phyloP scores from a whole-genome alignment of 495 filamentous ascomycete genomes.

The Podospora conica region DNA sequence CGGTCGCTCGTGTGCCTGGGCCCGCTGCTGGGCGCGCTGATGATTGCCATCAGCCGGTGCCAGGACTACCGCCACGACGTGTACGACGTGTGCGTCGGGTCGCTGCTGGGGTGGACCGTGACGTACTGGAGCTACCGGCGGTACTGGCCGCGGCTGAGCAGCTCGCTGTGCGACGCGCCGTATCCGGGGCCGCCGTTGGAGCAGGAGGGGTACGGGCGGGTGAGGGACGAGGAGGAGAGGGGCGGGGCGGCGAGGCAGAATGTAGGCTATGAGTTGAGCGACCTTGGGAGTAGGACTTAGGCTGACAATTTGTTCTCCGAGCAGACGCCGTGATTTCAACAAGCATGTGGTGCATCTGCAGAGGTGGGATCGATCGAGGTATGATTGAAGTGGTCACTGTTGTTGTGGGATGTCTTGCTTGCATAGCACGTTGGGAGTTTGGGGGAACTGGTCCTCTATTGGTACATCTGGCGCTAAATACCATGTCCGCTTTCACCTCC shows the following conservation, averaged over 20 bases:
- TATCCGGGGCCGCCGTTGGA: conserved; percentile 32
- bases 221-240: conserved; percentile 33
- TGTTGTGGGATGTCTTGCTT: neutral
- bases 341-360: neutral
- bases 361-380: neutral
- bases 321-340: neutral
- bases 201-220: conserved; percentile 22
- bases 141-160: conserved; percentile 49
- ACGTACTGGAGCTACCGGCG: conserved; percentile 78
- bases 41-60: conserved; percentile 86
- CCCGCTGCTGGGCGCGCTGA: conserved; percentile 70
- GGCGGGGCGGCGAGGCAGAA: conserved; percentile 10
- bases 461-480: conserved; percentile 26
- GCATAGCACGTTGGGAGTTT: conserved; percentile 14
- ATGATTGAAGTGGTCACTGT: neutral
- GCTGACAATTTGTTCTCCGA: conserved; percentile 17
- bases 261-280: conserved; percentile 27
- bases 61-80: conserved; percentile 96
- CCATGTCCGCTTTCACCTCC: conserved; percentile 3
- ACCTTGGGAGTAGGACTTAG: conserved; percentile 9
- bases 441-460: conserved; percentile 15
- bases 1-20: conserved; percentile 57
- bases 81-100: conserved; percentile 79
- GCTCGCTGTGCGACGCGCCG: conserved; percentile 45
- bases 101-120: conserved; percentile 63